These are phyloP conservation scores for Hyaloperonospora brassicae DNA, from an alignment of 352 stramenopile species.

Conservation along the genomic window DNA sequence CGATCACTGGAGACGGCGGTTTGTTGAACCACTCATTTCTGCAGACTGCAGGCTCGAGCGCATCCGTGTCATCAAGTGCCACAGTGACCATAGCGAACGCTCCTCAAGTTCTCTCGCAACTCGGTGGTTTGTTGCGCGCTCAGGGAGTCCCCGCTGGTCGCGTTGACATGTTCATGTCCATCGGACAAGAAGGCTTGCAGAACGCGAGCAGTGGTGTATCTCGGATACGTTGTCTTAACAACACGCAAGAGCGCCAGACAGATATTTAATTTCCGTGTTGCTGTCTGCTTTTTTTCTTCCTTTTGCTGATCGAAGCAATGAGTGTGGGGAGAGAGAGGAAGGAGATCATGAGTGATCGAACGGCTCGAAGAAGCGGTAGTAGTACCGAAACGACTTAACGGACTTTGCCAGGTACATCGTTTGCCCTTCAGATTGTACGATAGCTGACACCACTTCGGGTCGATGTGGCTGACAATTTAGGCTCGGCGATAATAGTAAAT, in stretches of 20 bases:
- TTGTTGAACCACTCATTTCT: conserved; percentile 85
- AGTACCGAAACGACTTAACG: too few relatives aligned
- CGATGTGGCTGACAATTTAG: too few relatives aligned
- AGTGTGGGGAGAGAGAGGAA: too few relatives aligned
- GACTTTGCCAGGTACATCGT: too few relatives aligned
- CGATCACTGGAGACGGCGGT: conserved; percentile 71
- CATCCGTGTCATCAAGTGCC: conserved; percentile 12
- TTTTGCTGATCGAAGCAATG: too few relatives aligned
- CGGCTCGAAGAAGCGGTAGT: too few relatives aligned
- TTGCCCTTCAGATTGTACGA: too few relatives aligned
- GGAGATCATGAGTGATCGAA: too few relatives aligned
- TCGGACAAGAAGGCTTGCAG: conserved; percentile 36
- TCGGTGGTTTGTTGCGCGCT: conserved; percentile 40
- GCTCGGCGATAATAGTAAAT: too few relatives aligned
- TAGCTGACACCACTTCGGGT: too few relatives aligned
- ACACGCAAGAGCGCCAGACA: conserved; percentile 53
- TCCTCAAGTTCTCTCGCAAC: conserved; percentile 34
- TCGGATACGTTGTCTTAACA: conserved; percentile 31
- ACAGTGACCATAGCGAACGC: conserved; percentile 42
- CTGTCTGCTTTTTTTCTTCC: neutral
- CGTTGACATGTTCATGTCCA: conserved; percentile 46
- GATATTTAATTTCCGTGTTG: conserved; percentile 44
- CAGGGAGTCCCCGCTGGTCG: conserved; percentile 37
- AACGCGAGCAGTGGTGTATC: conserved; percentile 6
- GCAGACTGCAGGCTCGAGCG: conserved; percentile 23